Conservation (phyloP, 2,329 filamentous ascomycete species). For the Penicillium sp. region DNA sequence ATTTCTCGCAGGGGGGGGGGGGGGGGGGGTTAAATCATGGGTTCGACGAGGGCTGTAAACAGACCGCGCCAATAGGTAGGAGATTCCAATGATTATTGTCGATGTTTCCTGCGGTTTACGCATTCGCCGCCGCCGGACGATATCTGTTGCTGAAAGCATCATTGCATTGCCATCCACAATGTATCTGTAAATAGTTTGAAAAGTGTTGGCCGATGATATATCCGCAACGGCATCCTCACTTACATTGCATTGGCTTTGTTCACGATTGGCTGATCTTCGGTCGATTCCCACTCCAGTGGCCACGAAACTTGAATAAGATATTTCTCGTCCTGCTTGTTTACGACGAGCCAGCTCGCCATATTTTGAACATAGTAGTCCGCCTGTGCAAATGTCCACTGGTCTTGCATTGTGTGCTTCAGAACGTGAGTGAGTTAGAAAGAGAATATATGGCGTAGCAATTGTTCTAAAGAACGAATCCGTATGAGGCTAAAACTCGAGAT, state of each 20-base stretch:
- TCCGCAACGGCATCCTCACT: background rate
- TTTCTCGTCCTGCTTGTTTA: background rate
- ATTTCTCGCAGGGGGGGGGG: constrained; percentile 21
- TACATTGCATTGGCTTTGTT: constrained; percentile 22
- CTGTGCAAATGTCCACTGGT: constrained; percentile 14
- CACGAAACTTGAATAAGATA: constrained; percentile 30
- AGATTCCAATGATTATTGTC: constrained; percentile 29
- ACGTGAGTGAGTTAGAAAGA: background rate
- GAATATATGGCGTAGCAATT: background rate
- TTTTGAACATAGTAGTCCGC: constrained; percentile 7
- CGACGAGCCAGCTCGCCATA: constrained; percentile 16
- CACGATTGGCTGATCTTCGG: background rate
- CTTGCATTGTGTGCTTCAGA: background rate
- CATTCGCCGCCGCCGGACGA: constrained; percentile 21
- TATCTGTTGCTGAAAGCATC: constrained; percentile 29
- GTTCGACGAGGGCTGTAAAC: constrained; percentile 25
- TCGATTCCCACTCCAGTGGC: constrained; percentile 25
- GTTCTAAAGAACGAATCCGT: background rate
- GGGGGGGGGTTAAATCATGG: constrained; percentile 25
- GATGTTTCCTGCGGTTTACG: constrained; percentile 14
- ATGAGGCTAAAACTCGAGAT: background rate
- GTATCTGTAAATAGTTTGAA: constrained; percentile 18
- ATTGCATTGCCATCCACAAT: constrained; percentile 33
- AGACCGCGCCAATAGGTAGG: constrained; percentile 22
- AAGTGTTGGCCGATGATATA: background rate